Percentiles rank a stretch among this genome's conserved stretches.
phyloP scores from a whole-genome alignment of 495 filamentous ascomycete genomes.

The Aspergillus kassunensis region DNA sequence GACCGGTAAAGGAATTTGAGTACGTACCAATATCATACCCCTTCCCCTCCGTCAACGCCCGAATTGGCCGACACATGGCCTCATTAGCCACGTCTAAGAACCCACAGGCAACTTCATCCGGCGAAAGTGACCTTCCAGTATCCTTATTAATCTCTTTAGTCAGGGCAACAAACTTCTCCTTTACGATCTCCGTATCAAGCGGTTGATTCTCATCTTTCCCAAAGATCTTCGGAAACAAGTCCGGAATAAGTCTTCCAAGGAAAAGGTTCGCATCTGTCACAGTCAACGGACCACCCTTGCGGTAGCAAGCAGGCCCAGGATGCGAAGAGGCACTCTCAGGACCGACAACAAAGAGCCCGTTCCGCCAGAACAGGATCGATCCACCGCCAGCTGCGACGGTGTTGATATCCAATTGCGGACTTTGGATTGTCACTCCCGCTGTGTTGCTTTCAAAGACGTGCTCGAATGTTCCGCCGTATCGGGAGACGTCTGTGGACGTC shows the following conservation, averaged over 20 bases:
- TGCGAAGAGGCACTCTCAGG: conserved; percentile 84
- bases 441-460: conserved; percentile 94
- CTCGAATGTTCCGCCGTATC: conserved; percentile 82
- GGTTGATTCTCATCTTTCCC: conserved; percentile 22
- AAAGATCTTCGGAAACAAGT: conserved; percentile 66
- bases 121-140: conserved; percentile 42
- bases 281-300: conserved; percentile 82
- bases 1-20: not conserved
- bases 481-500: conserved; percentile 83
- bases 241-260: conserved; percentile 75
- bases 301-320: conserved; percentile 85
- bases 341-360: conserved; percentile 83
- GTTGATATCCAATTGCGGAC: conserved; percentile 89
- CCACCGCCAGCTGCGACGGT: conserved; percentile 90
- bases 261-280: conserved; percentile 89
- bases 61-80: conserved; percentile 90
- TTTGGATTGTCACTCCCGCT: conserved; percentile 84
- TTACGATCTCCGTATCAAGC: conserved; percentile 70
- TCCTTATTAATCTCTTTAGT: conserved; percentile 69
- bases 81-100: conserved; percentile 95
- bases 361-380: conserved; percentile 76
- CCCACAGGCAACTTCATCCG: conserved; percentile 71
- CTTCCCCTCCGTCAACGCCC: conserved; percentile 90
- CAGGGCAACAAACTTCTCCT: conserved; percentile 65
- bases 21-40: conserved; percentile 59